Evolutionary conservation across 2,329 filamentous ascomycete species (phyloP), one percentile per base, ranked within the genome.

Genomic region (Exophiala phaeomuriformis): DNA sequence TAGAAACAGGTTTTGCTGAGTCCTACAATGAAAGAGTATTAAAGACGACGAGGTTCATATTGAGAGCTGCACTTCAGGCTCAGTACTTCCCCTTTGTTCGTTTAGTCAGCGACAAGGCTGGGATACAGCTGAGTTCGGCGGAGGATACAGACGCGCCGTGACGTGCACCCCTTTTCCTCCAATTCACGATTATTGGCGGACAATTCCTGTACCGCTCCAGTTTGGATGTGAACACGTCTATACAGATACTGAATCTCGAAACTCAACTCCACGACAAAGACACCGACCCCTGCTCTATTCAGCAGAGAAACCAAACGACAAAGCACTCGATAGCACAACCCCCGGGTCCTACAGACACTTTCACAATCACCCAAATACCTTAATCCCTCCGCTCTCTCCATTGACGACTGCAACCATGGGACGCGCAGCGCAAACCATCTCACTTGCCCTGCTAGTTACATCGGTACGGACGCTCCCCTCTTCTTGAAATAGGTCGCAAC

Each of bases 351-450:
- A n/a, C n/a, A n/a, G n/a, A n/a, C n/a, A n/a, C n/a, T n/a, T n/a
- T n/a, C n/a, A n/a, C n/a, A n/a, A n/a, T n/a, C n/a, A n/a, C n/a
- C n/a, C n/a, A n/a, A n/a, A n/a, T n/a, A n/a, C n/a, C n/a, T n/a
- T n/a, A n/a, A n/a, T n/a, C n/a, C n/a, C n/a, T n/a, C n/a, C n/a
- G n/a, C n/a, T n/a, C n/a, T n/a, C n/a, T n/a, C n/a, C 33, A 33
- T 9, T 28, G 1, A 27, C n/a, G n/a, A 41, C 28, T 30, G 30
- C 41, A 54, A 57, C 27, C 42, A 97, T 97, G 93, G 95, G 93
- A 63, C 89, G 90, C 73, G 93, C 93, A 27, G 85, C 88, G 71
- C 90, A 97, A 73, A 91, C 88, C 61, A 84, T 96, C 68, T 95
- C 90, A 58, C 79, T 95, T 66, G 51, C 47, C 33, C 28, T 62